A percentile compares a stretch with the other conserved stretches of the same genome.
phyloP scores from a whole-genome alignment of 1,284 basidiomycete species.

The Rhodofomes roseus region DNA sequence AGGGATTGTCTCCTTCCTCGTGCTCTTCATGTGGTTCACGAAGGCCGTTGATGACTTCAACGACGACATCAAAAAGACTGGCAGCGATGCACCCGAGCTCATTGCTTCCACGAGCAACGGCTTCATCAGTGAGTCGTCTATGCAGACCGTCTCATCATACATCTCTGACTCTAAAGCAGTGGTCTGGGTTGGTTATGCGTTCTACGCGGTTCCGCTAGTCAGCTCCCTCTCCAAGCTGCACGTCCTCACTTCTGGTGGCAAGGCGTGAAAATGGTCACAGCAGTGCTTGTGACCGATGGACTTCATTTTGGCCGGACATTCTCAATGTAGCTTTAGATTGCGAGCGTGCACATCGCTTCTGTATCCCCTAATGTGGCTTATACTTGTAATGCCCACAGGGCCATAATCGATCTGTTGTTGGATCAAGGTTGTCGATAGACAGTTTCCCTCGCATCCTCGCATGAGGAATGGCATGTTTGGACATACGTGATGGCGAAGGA shows the following conservation, averaged over 20 bases:
- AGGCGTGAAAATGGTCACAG: slow-evolving; percentile 16
- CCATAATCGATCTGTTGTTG: neutral
- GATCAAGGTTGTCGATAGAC: too few relatives aligned
- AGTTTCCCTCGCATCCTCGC: too few relatives aligned
- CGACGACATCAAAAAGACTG: slow-evolving; percentile 48
- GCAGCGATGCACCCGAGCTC: slow-evolving; percentile 50
- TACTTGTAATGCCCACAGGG: neutral
- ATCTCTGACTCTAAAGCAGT: slow-evolving; percentile 37
- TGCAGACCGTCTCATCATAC: neutral
- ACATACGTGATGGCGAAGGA: neutral
- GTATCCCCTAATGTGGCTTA: neutral
- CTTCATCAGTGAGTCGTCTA: slow-evolving; percentile 60
- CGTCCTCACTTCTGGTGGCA: slow-evolving; percentile 33
- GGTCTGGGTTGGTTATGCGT: slow-evolving; percentile 75
- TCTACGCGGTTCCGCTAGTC: slow-evolving; percentile 67
- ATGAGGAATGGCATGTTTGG: neutral
- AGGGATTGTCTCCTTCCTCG: slow-evolving; percentile 70
- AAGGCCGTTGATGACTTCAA: slow-evolving; percentile 79
- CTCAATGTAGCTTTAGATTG: neutral
- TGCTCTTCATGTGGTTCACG: slow-evolving; percentile 77
- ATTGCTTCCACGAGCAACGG: slow-evolving; percentile 66
- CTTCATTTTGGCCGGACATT: neutral
- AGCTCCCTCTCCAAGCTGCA: slow-evolving; percentile 70
- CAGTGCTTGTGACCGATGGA: neutral
- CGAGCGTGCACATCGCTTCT: neutral